Base-by-base conservation (phyloP, 257 asterid genomes). In the Plantago ovata region DNA sequence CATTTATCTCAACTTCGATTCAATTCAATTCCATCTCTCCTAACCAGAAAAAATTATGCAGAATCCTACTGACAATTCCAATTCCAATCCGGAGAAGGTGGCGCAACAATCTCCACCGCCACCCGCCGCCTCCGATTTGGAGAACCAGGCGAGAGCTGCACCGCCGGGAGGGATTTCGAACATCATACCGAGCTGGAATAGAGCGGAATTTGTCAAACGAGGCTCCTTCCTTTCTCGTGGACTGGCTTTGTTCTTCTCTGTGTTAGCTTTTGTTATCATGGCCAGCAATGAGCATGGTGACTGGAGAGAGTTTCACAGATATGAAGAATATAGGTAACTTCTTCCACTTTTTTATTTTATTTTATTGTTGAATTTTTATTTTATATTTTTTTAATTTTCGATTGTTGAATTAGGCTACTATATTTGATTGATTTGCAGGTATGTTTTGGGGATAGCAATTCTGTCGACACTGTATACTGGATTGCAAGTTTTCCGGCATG, bases 261-360 rank as follows among this genome's bases (percentile, higher is more conserved):
- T 76, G 70, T 72, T 89, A 47, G 79, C 97, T 19, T 89, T 89
- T 69, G 50, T 86, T 16, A 69, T 84, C 20, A 84, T 84, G 95
- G 93, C 81, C 7, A 75, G 70, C 52, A 90, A 90, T 42, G 45
- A 64, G 24, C 97, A 86, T 21, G 95, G 95, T 8, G 95, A 82
- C 48, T 69, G 95, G 85, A 69, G 28, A 61, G 69, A 79, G 7
- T 90, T 86, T 63, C 80, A 82, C 57, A 47, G 40, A 19, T 90
- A 84, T 62, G 88, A 90, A 65, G 90, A 83, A 46, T 90, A 90
- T 74, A 82, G 88, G 95, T 79, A 28, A 12, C 3, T 1, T 7
- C 5, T n/a, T n/a, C n/a, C n/a, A n/a, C n/a, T n/a, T n/a, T n/a
- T n/a, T n/a, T n/a, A 10, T 2, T 45, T 21, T 15, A 16, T 18